Evolutionary conservation across 805 yeast species (phyloP).

Genomic region (Teunomyces stri): DNA sequence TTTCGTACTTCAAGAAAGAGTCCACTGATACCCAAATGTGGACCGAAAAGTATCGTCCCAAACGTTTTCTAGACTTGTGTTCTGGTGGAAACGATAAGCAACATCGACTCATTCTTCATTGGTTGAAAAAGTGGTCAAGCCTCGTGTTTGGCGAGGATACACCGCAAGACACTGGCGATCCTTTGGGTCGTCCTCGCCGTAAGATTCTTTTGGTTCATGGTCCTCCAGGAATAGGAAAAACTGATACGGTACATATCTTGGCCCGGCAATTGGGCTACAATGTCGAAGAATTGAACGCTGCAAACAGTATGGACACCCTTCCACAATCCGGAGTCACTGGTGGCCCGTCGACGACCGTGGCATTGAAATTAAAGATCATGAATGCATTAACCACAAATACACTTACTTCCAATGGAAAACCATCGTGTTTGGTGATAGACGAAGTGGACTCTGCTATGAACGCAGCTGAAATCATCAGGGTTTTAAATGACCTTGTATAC

Average conservation of each 20-base stretch:
- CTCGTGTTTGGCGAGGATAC: conserved; percentile 29
- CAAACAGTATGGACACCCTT: conserved; percentile 39
- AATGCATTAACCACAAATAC: conserved; percentile 61
- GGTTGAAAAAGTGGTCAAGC: conserved; percentile 40
- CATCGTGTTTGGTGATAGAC: conserved; percentile 82
- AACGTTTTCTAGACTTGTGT: conserved; percentile 33
- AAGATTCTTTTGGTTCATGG: conserved; percentile 79
- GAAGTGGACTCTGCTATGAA: conserved; percentile 67
- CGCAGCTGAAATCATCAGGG: conserved; percentile 35
- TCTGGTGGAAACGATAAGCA: conserved; percentile 46
- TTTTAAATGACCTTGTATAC: conserved; percentile 58
- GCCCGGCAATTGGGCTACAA: conserved; percentile 81
- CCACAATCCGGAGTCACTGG: conserved; percentile 21
- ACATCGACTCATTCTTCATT: conserved; percentile 36
- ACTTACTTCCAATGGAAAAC: conserved; percentile 64
- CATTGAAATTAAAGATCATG: conserved; percentile 33
- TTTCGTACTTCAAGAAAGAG: not conserved
- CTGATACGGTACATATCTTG: conserved; percentile 80
- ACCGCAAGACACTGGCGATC: conserved; percentile 18
- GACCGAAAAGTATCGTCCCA: conserved; percentile 43
- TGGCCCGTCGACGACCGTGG: conserved; percentile 22
- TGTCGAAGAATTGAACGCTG: conserved; percentile 81
- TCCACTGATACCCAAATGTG: conserved; percentile 19
- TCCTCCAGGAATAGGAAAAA: conserved; percentile 92
- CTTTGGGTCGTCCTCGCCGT: conserved; percentile 39